Evolutionary conservation across 306 rosid species (phyloP).

Genomic region (Corylus heterophylla): DNA sequence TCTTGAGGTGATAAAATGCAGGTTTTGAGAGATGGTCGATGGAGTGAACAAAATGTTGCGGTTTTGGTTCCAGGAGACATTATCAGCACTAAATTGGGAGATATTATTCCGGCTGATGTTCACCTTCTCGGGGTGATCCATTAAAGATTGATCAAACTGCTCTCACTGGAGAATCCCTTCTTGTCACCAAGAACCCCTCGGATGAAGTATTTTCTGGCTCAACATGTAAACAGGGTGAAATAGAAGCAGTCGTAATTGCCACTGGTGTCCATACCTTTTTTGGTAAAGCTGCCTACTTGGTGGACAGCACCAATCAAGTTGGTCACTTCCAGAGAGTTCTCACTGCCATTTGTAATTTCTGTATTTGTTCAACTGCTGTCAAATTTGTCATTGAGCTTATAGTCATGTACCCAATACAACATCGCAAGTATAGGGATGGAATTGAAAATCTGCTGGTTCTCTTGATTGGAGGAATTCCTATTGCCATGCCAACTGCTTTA

Average conservation of each 20-base stretch:
- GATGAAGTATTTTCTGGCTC: slow-evolving; percentile 99
- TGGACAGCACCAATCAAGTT: slow-evolving; percentile 97
- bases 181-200: slow-evolving; percentile 82
- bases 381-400: slow-evolving; percentile 74
- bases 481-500: slow-evolving; percentile 99
- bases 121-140: slow-evolving; percentile 98
- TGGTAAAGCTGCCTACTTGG: slow-evolving; percentile 96
- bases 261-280: slow-evolving; percentile 99
- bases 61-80: slow-evolving; percentile 97
- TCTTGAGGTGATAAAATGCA: slow-evolving; percentile 32
- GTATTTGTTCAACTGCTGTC: slow-evolving; percentile 88
- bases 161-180: slow-evolving; percentile 94
- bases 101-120: slow-evolving; percentile 96
- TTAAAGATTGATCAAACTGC: slow-evolving; percentile 98
- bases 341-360: slow-evolving; percentile 96
- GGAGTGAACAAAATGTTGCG: slow-evolving; percentile 94
- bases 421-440: slow-evolving; percentile 84
- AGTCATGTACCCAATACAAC: slow-evolving; percentile 96
- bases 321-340: slow-evolving; percentile 99
- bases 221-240: slow-evolving; percentile 96
- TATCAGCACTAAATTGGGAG: slow-evolving; percentile 92
- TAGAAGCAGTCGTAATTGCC: slow-evolving; percentile 96
- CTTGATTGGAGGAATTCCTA: slow-evolving; percentile 97
- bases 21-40: slow-evolving; percentile 93
- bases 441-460: slow-evolving; percentile 95